These are phyloP conservation scores for Anthostomella pinea DNA, from an alignment of 2,329 filamentous ascomycete species.

Conservation along the genomic window DNA sequence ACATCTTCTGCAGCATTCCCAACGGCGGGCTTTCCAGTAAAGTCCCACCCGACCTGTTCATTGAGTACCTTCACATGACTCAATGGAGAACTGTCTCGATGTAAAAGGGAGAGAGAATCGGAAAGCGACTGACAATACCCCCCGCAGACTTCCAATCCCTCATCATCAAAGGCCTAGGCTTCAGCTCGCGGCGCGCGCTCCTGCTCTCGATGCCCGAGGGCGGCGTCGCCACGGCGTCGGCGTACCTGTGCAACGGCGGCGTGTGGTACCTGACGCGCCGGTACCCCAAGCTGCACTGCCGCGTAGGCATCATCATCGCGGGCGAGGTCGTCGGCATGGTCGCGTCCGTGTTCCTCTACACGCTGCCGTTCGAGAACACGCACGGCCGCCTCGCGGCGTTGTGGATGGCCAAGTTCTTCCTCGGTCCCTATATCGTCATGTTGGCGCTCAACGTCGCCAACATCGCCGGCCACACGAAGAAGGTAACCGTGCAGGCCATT, in stretches of 20 bases:
- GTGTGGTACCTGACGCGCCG: conserved; percentile 9
- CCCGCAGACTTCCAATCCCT: conserved; percentile 7
- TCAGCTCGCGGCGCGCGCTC: conserved; percentile 5
- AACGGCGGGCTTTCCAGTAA: conserved; percentile 2
- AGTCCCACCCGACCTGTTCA: no score
- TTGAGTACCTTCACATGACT: no score
- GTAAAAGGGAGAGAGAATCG: not conserved
- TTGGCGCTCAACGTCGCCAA: conserved; percentile 13
- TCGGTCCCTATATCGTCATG: conserved; percentile 10
- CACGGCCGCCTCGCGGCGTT: conserved; percentile 6
- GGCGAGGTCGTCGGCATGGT: conserved; percentile 12
- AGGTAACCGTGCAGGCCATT: conserved; percentile 45
- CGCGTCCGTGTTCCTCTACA: conserved; percentile 9
- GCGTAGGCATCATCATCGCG: conserved; percentile 8
- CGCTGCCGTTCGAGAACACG: conserved; percentile 1
- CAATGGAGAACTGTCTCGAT: no score
- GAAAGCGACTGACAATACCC: not conserved
- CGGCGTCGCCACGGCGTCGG: conserved; percentile 6
- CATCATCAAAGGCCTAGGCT: conserved; percentile 10
- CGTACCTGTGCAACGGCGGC: conserved; percentile 9
- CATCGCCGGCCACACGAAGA: conserved; percentile 49
- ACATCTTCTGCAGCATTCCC: conserved; percentile 1
- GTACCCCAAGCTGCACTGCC: conserved; percentile 7
- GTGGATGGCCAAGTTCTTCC: conserved; percentile 12
- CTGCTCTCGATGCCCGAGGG: conserved; percentile 9